These are phyloP conservation scores for Grosmannia huntii DNA, from an alignment of 2,329 filamentous ascomycete genomes.

Conservation along the genomic window DNA sequence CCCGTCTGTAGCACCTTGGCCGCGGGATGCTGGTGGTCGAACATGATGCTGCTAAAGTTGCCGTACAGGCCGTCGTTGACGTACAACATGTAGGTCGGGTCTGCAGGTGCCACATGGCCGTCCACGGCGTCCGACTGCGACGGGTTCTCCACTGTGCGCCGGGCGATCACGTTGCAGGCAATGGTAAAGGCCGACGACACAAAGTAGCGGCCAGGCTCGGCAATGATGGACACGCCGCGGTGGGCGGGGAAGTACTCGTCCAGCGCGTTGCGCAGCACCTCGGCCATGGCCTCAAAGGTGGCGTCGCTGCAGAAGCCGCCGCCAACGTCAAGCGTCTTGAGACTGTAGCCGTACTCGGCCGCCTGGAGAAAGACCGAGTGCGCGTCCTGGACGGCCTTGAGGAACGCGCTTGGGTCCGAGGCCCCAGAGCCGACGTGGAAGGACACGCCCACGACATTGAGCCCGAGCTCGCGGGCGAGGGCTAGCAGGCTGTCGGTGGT, in stretches of 20 bases:
- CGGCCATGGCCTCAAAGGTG: slow-evolving; percentile 83
- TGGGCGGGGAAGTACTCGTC: slow-evolving; percentile 76
- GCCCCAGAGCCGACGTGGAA: slow-evolving; percentile 97
- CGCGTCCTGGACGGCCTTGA: slow-evolving; percentile 83
- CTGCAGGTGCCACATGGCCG: slow-evolving; percentile 18
- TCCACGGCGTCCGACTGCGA: slow-evolving; percentile 21
- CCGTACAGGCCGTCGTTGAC: slow-evolving; percentile 96
- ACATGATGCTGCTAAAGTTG: slow-evolving; percentile 99
- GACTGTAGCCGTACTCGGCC: slow-evolving; percentile 57
- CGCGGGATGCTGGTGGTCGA: slow-evolving; percentile 87
- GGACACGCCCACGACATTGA: slow-evolving; percentile 90
- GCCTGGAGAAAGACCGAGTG: slow-evolving; percentile 82
- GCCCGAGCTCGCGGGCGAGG: slow-evolving; percentile 65
- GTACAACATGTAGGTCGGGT: slow-evolving; percentile 87
- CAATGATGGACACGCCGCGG: slow-evolving; percentile 68
- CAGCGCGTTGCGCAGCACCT: slow-evolving; percentile 63
- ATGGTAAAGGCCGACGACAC: slow-evolving; percentile 88
- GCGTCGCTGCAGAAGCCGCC: slow-evolving; percentile 77
- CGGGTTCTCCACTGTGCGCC: slow-evolving; percentile 74
- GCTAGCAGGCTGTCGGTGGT: slow-evolving; percentile 63
- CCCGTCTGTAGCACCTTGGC: slow-evolving; percentile 65
- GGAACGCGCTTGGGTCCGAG: slow-evolving; percentile 81
- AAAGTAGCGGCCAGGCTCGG: slow-evolving; percentile 93
- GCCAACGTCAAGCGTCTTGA: slow-evolving; percentile 85
- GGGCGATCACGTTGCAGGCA: slow-evolving; percentile 90